phyloP scores from a whole-genome alignment of 2,329 filamentous ascomycete species.

The Xylaria sp. region DNA sequence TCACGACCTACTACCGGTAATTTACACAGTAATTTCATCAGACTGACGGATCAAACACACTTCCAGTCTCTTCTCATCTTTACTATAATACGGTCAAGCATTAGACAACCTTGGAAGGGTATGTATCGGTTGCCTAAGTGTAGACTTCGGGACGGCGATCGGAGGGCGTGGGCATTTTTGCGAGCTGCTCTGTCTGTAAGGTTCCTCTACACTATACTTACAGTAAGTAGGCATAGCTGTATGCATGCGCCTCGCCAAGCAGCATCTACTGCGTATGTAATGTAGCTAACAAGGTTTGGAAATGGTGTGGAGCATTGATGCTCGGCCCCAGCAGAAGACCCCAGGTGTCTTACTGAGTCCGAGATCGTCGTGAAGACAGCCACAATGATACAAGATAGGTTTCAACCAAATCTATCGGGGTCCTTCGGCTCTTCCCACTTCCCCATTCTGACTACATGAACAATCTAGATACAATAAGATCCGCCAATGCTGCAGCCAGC shows the following conservation, averaged over 20 bases:
- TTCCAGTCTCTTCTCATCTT: not conserved
- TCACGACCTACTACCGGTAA: not conserved
- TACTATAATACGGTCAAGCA: not conserved
- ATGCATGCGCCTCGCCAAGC: slow-evolving; percentile 8
- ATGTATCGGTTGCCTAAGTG: not conserved
- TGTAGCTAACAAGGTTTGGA: not conserved
- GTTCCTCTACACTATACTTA: not conserved
- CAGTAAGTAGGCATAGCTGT: not conserved
- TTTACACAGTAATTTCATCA: not conserved
- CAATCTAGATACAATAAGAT: not conserved
- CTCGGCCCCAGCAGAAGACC: not conserved
- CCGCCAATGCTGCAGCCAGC: not conserved
- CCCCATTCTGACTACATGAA: not conserved
- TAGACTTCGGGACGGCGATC: not conserved
- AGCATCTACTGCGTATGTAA: not conserved
- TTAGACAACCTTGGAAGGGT: not conserved
- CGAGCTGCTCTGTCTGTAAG: not conserved
- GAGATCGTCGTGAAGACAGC: not conserved
- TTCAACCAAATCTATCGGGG: not conserved
- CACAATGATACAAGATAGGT: not conserved
- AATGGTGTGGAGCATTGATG: slow-evolving; percentile 5
- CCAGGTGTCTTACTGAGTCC: too few relatives aligned
- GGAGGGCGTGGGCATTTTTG: not conserved
- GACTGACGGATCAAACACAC: not conserved
- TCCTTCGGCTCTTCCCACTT: not conserved